Evolutionary conservation across 257 asterid species (phyloP).

Genomic region (Salvia rosmarinus): DNA sequence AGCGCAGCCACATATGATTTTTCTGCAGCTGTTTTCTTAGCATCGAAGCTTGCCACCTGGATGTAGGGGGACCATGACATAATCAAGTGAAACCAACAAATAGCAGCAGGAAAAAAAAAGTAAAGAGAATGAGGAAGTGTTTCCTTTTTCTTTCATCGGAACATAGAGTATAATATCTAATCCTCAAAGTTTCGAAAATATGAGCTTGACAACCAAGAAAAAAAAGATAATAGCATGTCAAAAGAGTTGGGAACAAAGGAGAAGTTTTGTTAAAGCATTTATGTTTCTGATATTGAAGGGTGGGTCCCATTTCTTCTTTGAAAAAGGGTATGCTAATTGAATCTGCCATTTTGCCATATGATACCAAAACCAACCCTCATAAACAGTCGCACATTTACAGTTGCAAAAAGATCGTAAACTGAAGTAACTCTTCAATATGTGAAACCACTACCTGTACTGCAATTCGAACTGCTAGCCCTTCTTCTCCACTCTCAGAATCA

Average conservation of each 20-base stretch:
- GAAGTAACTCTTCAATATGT: constrained; percentile 3
- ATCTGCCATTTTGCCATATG: background rate
- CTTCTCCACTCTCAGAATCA: constrained; percentile 76
- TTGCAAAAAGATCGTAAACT: constrained; percentile 4
- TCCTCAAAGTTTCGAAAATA: constrained; percentile 1
- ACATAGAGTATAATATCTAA: background rate
- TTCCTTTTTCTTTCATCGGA: background rate
- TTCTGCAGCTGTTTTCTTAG: constrained; percentile 82
- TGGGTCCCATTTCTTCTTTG: constrained; percentile 5
- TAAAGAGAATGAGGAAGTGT: background rate
- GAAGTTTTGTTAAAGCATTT: background rate
- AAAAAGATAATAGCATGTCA: background rate
- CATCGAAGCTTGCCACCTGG: constrained; percentile 66
- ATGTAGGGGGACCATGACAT: constrained; percentile 29
- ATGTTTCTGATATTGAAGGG: background rate
- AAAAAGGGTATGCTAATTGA: background rate
- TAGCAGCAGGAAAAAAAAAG: background rate
- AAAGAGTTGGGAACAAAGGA: background rate
- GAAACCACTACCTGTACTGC: constrained; percentile 65
- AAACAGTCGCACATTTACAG: background rate
- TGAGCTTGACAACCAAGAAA: constrained; percentile 8
- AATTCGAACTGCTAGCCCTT: constrained; percentile 87
- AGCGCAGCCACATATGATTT: constrained; percentile 75
- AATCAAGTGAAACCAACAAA: constrained; percentile 29
- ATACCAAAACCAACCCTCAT: background rate